phyloP scores from a whole-genome alignment of 1,139 yeast species.

The Blastobotrys proliferans region DNA sequence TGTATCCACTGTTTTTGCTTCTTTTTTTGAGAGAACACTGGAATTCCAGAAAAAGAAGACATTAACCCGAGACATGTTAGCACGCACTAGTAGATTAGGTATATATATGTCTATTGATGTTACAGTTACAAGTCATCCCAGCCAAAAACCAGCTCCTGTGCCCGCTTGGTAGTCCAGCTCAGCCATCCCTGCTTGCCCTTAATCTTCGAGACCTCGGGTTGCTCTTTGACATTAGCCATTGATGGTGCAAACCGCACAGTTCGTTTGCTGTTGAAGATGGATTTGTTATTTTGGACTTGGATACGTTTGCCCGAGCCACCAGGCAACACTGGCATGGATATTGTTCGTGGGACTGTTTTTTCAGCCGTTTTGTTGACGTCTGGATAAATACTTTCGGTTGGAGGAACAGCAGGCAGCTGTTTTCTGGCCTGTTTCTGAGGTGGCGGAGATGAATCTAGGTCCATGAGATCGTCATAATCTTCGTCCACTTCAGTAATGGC shows the following conservation, averaged over 20 bases:
- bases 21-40: background rate
- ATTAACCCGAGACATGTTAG: too few relatives aligned
- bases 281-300: constrained; percentile 28
- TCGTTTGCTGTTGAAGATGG: constrained; percentile 26
- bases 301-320: constrained; percentile 21
- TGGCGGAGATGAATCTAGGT: constrained; percentile 15
- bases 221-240: constrained; percentile 20
- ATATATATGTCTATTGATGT: constrained; percentile 6
- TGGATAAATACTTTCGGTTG: constrained; percentile 6
- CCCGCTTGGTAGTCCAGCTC: constrained; percentile 35
- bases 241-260: constrained; percentile 18
- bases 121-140: constrained; percentile 51
- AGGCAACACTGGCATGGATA: constrained; percentile 29
- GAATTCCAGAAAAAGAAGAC: background rate
- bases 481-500: constrained; percentile 35
- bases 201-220: constrained; percentile 1
- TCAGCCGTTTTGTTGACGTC: background rate
- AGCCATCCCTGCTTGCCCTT: constrained; percentile 30
- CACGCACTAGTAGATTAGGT: too few relatives aligned
- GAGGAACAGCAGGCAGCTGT: background rate
- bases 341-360: constrained; percentile 24
- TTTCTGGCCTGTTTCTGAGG: too few relatives aligned
- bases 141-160: constrained; percentile 45
- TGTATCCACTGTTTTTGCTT: too few relatives aligned
- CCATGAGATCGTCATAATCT: constrained; percentile 26